Evolutionary conservation across 225 moss, liverwort and hornwort genomes (phyloP).

Genomic region (Climacium dendroides): DNA sequence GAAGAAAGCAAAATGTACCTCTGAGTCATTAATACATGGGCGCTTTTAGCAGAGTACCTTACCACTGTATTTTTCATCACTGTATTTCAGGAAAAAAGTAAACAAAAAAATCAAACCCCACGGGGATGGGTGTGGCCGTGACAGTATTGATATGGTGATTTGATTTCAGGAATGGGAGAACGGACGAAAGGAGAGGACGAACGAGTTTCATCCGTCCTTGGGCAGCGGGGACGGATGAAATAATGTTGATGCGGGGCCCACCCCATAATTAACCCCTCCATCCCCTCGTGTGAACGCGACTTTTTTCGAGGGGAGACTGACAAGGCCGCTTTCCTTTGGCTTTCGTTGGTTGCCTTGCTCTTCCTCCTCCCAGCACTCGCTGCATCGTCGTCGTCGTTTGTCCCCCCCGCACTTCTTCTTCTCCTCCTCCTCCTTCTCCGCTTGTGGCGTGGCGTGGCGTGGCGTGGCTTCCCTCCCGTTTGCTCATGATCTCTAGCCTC

Average conservation of each 20-base stretch:
- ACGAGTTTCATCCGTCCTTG: background rate
- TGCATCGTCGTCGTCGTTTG: background rate
- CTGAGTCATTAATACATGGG: too few relatives aligned
- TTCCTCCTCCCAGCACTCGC: background rate
- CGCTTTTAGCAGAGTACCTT: too few relatives aligned
- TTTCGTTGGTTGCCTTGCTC: background rate
- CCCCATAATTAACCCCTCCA: background rate
- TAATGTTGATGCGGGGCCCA: background rate
- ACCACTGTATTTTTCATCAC: background rate
- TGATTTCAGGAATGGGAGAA: background rate
- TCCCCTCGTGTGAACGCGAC: slow-evolving; percentile 21
- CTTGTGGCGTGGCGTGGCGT: background rate
- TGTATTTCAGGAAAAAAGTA: background rate
- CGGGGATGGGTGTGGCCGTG: background rate
- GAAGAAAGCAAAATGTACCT: too few relatives aligned
- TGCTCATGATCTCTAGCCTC: background rate
- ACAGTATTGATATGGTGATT: background rate
- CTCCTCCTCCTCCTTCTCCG: background rate
- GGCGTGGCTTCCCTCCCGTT: too few relatives aligned
- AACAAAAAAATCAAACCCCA: fast-evolving
- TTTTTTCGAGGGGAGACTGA: slow-evolving; percentile 6
- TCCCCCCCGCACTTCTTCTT: background rate
- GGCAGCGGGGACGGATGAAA: background rate
- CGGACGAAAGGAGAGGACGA: background rate
- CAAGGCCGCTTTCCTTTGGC: slow-evolving; percentile 17